A percentile compares a stretch with the other conserved stretches of the same genome.
phyloP scores from a whole-genome alignment of 768 basidiomycete species.

The Serendipita sp. region DNA sequence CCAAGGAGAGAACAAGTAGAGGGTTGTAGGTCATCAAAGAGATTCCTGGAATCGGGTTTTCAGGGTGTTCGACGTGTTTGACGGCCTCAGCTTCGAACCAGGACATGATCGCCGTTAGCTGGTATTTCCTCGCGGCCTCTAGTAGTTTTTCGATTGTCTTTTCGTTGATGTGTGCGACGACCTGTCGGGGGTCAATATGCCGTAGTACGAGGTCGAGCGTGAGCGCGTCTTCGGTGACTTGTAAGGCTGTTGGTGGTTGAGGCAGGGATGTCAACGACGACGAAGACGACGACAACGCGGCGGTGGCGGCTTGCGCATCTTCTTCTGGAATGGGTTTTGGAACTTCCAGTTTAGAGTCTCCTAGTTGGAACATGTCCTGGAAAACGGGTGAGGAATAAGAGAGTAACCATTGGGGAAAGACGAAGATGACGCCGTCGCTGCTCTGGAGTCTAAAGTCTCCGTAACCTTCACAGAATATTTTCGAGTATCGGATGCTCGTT shows the following conservation, averaged over 20 bases:
- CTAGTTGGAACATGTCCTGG: background rate
- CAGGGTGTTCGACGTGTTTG: background rate
- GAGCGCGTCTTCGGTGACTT: background rate
- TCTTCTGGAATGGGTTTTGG: background rate
- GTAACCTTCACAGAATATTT: background rate
- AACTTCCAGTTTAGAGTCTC: background rate
- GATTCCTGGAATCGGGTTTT: background rate
- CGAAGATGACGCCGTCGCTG: background rate
- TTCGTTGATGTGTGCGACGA: background rate
- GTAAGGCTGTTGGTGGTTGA: background rate
- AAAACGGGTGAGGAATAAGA: background rate
- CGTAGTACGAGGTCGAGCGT: background rate
- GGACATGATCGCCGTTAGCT: background rate
- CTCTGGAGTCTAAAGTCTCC: constrained; percentile 1
- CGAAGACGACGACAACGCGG: too few species aligned
- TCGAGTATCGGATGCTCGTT: background rate
- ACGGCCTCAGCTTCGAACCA: background rate
- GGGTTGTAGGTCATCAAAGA: background rate
- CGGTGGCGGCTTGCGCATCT: background rate
- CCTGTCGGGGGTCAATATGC: background rate
- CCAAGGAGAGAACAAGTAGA: background rate
- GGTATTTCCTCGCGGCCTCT: constrained; percentile 1
- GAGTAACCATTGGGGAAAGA: background rate
- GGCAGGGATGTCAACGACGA: too few species aligned
- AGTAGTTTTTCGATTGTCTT: background rate